Evolutionary conservation across 305 asterid species (phyloP).

Genomic region (Fraxinus sp.): DNA sequence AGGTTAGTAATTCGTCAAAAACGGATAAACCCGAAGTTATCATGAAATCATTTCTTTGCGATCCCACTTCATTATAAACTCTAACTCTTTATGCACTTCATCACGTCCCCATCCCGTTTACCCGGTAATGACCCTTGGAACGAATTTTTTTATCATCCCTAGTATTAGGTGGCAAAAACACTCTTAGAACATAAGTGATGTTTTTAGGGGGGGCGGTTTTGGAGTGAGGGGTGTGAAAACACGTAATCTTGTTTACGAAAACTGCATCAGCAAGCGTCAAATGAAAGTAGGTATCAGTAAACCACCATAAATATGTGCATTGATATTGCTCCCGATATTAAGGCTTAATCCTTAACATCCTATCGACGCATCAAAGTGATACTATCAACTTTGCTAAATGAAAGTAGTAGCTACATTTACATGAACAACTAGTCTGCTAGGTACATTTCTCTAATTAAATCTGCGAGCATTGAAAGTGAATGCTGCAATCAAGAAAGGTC

Average conservation of each 20-base stretch:
- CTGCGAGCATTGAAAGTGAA: neutral
- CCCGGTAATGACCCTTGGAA: too few relatives aligned
- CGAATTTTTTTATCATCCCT: too few relatives aligned
- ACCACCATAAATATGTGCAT: neutral
- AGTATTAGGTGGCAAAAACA: neutral
- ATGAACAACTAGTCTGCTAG: conserved; percentile 25
- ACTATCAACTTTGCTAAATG: neutral
- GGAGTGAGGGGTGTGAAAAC: too few relatives aligned
- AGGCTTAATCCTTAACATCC: neutral
- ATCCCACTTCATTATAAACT: too few relatives aligned
- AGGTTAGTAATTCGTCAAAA: too few relatives aligned
- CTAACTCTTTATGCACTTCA: too few relatives aligned
- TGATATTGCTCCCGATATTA: neutral
- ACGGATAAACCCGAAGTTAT: too few relatives aligned
- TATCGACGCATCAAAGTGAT: neutral
- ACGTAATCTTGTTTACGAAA: too few relatives aligned
- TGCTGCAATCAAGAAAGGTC: conserved; percentile 31
- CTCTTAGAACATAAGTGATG: neutral
- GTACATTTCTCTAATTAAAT: neutral
- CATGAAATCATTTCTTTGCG: too few relatives aligned
- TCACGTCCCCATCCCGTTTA: too few relatives aligned
- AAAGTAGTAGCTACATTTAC: conserved; percentile 21
- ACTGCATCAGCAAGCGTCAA: neutral
- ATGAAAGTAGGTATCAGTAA: neutral
- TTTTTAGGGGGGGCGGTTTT: neutral